A percentile compares a stretch with the other conserved stretches of the same genome.
phyloP scores from a whole-genome alignment of 495 filamentous ascomycete species.

The Aspergillus bertholletiae region DNA sequence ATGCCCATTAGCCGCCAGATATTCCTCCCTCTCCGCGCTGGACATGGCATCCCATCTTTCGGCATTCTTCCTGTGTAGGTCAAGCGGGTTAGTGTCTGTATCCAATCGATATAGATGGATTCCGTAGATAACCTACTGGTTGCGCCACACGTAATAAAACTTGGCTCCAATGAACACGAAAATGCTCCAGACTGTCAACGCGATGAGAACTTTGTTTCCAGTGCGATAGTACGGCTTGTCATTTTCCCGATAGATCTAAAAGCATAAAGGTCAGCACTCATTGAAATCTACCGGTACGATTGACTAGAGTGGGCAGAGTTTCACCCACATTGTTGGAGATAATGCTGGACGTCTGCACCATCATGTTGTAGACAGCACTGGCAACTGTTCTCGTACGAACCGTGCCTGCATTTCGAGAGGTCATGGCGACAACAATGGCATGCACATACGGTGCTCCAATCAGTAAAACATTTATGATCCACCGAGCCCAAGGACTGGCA shows the following conservation, averaged over 20 bases:
- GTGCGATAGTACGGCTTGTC: slow-evolving; percentile 65
- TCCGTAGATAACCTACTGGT: slow-evolving; percentile 35
- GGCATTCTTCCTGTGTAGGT: slow-evolving; percentile 30
- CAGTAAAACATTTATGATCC: slow-evolving; percentile 47
- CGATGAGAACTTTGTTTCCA: slow-evolving; percentile 64
- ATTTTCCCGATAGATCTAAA: slow-evolving; percentile 57
- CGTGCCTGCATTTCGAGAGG: slow-evolving; percentile 62
- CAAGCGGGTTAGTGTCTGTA: slow-evolving; percentile 2
- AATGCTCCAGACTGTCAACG: slow-evolving; percentile 50
- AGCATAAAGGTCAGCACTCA: not conserved
- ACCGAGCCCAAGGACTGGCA: slow-evolving; percentile 49
- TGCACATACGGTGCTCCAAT: slow-evolving; percentile 61
- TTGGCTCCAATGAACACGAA: slow-evolving; percentile 54
- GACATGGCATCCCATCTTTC: slow-evolving; percentile 57
- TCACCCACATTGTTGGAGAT: slow-evolving; percentile 56
- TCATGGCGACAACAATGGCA: slow-evolving; percentile 65
- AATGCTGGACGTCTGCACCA: slow-evolving; percentile 61
- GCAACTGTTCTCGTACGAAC: slow-evolving; percentile 65
- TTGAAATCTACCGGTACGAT: too few species aligned
- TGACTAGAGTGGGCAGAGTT: not conserved
- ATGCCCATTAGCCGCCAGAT: slow-evolving; percentile 61
- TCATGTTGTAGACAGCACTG: slow-evolving; percentile 71
- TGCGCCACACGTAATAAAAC: slow-evolving; percentile 60
- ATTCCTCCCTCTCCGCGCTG: slow-evolving; percentile 56
- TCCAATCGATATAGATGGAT: not conserved